Conservation (phyloP, 2,329 filamentous ascomycete species). For the Claviceps paspali region DNA sequence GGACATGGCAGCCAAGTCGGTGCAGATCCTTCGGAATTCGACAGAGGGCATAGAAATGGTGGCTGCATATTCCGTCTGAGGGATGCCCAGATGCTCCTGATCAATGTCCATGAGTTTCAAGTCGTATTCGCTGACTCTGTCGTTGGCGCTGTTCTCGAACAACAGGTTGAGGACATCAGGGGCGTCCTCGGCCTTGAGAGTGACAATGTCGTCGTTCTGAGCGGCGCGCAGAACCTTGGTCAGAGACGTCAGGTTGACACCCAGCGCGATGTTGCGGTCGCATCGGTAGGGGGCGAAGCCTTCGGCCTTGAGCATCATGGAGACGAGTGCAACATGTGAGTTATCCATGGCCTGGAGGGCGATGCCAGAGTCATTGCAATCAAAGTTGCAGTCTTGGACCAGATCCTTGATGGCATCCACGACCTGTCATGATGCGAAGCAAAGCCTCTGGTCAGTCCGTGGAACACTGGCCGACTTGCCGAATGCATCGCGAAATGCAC, state of each 20-base stretch:
- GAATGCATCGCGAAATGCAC: too few species aligned
- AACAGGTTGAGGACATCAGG: conserved; percentile 90
- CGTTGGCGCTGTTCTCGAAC: conserved; percentile 79
- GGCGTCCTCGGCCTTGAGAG: conserved; percentile 92
- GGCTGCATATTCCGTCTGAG: conserved; percentile 94
- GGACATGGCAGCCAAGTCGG: conserved; percentile 79
- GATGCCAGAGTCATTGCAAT: conserved; percentile 99
- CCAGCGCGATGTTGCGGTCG: conserved; percentile 96
- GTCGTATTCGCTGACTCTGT: conserved; percentile 96
- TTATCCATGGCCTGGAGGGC: conserved; percentile 99
- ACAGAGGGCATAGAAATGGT: conserved; percentile 75
- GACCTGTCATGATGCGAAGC: conserved; percentile 43
- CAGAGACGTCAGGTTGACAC: conserved; percentile 89
- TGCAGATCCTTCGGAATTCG: conserved; percentile 92
- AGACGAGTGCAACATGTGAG: conserved; percentile 95
- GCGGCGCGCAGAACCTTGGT: conserved; percentile 95
- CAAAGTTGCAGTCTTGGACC: conserved; percentile 99
- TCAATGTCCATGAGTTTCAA: conserved; percentile 99
- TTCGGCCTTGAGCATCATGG: conserved; percentile 96
- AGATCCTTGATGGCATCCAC: conserved; percentile 99
- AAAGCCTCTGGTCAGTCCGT: not conserved
- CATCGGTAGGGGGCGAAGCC: conserved; percentile 91
- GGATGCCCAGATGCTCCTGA: conserved; percentile 97
- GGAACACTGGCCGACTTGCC: too few species aligned
- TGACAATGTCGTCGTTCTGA: conserved; percentile 86